Base-by-base conservation (phyloP, 768 basidiomycete species). In the Leccinum variicolor region DNA sequence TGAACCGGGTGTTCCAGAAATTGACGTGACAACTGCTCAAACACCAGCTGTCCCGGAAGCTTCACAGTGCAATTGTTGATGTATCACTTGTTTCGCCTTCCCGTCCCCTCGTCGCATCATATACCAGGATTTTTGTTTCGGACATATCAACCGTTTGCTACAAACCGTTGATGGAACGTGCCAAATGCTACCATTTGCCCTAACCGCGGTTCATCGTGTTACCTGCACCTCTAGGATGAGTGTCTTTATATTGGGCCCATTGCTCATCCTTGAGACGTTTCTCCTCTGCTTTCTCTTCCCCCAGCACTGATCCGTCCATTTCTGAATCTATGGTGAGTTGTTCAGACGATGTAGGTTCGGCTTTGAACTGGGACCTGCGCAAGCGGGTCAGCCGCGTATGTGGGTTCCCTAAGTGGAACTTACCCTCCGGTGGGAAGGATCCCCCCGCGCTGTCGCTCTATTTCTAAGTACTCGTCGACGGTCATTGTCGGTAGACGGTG, bases 161-260 rank as follows among this genome's bases (percentile, higher is more conserved):
- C 48, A 33, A 57, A 43, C 55, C 56, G 58, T 33, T 36, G 41
- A 64, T 46, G 6, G 53, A 51, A 52, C 55, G 28, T 46, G 45
- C 17, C 19, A 28, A 55, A 56, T 59, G 46, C 53, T 61, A 57
- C 28, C 23, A 54, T 51, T 59, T 60, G 50, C 50, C 31, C 17
- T 66, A 67, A 58, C 94, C 94, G 61, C 92, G 83, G 71, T 98
- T 97, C 90, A 96, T 94, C 11, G 88, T 96, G 70, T 99, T 99
- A 4, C 97, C 97, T n/a, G 89, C 90, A 1, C 97, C 97, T 66
- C 80, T 87, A 13, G 88, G 86, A 72, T 99, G 87, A 25, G 77
- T 79, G 52, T 98, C 97, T 15, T 88, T 93, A 66, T 84, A 98
- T 56, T 77, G 79, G 29, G 94, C 94, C 94, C 95, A 98, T 34